Base-by-base conservation (phyloP, 768 basidiomycete genomes). In the Coprinopsis sp. region DNA sequence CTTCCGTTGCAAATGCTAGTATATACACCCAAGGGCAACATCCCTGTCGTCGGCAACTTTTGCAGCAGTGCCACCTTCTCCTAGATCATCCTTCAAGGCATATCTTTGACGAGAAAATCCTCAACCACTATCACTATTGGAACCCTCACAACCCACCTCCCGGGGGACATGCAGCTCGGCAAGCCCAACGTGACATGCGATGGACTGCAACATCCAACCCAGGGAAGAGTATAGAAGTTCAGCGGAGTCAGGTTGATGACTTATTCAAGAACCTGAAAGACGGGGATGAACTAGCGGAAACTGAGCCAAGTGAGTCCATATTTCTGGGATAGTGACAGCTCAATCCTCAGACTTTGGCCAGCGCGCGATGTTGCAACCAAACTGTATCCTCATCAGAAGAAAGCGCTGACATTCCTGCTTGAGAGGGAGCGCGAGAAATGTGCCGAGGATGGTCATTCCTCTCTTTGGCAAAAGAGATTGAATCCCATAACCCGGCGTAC, bases 321-420 rank as follows among this genome's bases (percentile, higher is more conserved):
- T n/a, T 24, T 38, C 16, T 54, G 11, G 30, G 4, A 34, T 8
- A 29, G 6, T 37, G 43, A 19, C 34, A 47, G 42, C 44, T 29
- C 40, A 36, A 38, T 30, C 12, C 41, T 58, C 46, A 49, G 23
- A 38, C 44, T 37, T 16, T 50, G 46, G 33, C 30, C 27, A 87
- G 86, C 68, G 40, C 58, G 72, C 44, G 82, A 87, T 56, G 80
- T 99, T 44, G 86, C 84, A 29, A 96, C 96, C 18, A 75, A 69
- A 37, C 72, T 99, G 6, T 99, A 98, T 67, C 91, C 95, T 16
- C 96, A 99, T 72, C 96, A 99, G 69, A 95, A 93, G 69, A 95
- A 95, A 64, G 96, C 95, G 19, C 74, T 99, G 16, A 92, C 95
- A 1, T 99, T 99, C 66, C 72, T 99, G 40, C 74, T 97, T 16